Conservation (phyloP, 352 stramenopile species). For the Globisporangium acanthophoron region DNA sequence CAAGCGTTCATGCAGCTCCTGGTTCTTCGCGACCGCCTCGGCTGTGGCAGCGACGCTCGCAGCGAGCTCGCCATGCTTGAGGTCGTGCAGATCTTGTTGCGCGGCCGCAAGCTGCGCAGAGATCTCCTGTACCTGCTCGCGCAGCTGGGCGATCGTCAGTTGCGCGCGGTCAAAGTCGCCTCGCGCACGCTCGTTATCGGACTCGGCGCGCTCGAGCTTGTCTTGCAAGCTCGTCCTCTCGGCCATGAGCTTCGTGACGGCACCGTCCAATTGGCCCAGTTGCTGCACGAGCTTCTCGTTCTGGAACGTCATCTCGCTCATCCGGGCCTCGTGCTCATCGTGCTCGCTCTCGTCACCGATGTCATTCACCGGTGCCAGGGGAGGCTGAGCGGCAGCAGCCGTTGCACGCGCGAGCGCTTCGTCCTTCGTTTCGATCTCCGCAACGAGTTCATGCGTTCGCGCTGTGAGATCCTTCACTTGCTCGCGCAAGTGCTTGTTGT, state of each 20-base stretch:
- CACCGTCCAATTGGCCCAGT: slow-evolving; percentile 34
- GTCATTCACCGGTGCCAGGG: slow-evolving; percentile 8
- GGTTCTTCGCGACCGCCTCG: slow-evolving; percentile 45
- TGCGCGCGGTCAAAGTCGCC: slow-evolving; percentile 28
- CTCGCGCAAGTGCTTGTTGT: slow-evolving; percentile 17
- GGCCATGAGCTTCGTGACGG: slow-evolving; percentile 43
- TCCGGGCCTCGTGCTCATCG: slow-evolving; percentile 6
- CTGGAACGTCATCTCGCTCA: slow-evolving; percentile 14
- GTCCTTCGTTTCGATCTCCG: slow-evolving; percentile 22
- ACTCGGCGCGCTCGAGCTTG: slow-evolving; percentile 39
- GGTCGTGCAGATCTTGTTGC: slow-evolving; percentile 36
- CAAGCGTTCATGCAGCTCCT: slow-evolving; percentile 48
- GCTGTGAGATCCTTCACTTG: slow-evolving; percentile 19
- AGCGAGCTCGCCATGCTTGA: slow-evolving; percentile 40
- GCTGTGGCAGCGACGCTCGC: slow-evolving; percentile 39
- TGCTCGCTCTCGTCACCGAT: slow-evolving; percentile 8
- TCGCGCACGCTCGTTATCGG: slow-evolving; percentile 27
- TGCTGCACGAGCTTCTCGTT: slow-evolving; percentile 36
- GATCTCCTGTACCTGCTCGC: slow-evolving; percentile 54
- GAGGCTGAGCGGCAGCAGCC: background rate
- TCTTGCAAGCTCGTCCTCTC: slow-evolving; percentile 37
- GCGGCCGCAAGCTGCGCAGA: slow-evolving; percentile 42
- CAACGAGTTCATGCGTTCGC: slow-evolving; percentile 3
- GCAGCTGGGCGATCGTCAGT: slow-evolving; percentile 36
- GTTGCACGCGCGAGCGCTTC: slow-evolving; percentile 5